These are phyloP conservation scores for Puccinia hordei DNA, from an alignment of 1,284 basidiomycete species.

Conservation along the genomic window DNA sequence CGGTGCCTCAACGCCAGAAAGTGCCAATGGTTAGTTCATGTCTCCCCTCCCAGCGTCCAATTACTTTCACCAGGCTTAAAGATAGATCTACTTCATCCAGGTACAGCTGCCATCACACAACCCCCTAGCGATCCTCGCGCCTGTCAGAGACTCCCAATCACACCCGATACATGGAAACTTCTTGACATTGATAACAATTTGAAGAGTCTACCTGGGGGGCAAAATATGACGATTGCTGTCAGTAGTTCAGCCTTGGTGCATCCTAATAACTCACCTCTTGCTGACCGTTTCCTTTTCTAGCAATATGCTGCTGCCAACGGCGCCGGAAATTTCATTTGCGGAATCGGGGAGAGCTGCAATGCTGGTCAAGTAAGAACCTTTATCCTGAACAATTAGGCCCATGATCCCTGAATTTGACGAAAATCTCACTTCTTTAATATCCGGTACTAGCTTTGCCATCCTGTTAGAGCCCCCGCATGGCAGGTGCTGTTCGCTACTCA, in stretches of 20 bases:
- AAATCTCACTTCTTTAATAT: not conserved
- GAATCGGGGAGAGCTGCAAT: conserved; percentile 36
- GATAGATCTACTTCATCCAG: not conserved
- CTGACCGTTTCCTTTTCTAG: conserved; percentile 1
- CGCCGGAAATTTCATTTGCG: conserved; percentile 41
- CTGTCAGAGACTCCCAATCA: conserved; percentile 45
- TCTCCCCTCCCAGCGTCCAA: not conserved
- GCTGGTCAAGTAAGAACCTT: conserved; percentile 37
- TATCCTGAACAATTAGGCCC: not conserved
- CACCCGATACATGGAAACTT: conserved; percentile 30
- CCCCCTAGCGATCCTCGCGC: not conserved
- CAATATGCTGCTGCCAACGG: conserved; percentile 43
- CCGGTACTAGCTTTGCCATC: conserved; percentile 22
- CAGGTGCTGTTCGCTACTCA: conserved; percentile 41
- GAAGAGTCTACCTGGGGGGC: conserved; percentile 1
- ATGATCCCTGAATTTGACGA: not conserved
- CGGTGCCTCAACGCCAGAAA: not conserved
- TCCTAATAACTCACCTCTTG: too few relatives aligned
- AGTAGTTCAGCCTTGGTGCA: not conserved
- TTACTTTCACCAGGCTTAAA: not conserved
- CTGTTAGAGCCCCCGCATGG: conserved; percentile 45
- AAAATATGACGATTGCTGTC: conserved; percentile 44
- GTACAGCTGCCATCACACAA: not conserved
- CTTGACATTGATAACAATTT: conserved; percentile 36
- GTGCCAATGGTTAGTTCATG: not conserved